These are phyloP conservation scores for Melocanna baccifera DNA, from an alignment of 176 grass and related monocot species.

Conservation along the genomic window DNA sequence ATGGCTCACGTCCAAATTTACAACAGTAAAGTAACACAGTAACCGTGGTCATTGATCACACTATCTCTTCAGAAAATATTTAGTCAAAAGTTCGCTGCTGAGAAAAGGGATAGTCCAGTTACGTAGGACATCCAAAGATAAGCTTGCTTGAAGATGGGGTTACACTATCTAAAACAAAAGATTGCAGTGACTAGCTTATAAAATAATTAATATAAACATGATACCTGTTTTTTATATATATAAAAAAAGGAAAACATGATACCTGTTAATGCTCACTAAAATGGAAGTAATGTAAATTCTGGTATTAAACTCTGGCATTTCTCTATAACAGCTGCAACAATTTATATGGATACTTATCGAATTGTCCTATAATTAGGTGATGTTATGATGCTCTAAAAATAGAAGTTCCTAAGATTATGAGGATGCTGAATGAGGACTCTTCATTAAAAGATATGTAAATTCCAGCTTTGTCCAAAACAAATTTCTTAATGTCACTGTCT, in stretches of 20 bases:
- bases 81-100: not conserved
- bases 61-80: slow-evolving; percentile 19
- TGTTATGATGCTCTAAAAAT: not conserved
- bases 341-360: not conserved
- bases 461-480: slow-evolving; percentile 1
- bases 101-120: not conserved
- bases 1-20: not conserved
- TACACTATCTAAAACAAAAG: not conserved
- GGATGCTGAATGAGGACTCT: slow-evolving; percentile 3
- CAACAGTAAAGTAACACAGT: not conserved
- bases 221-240: no score
- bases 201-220: slow-evolving; percentile 5
- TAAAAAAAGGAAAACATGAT: not conserved
- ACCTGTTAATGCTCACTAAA: not conserved
- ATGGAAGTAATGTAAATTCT: not conserved
- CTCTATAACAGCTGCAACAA: not conserved
- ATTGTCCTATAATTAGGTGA: not conserved
- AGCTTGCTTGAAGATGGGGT: not conserved
- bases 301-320: not conserved
- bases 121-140: not conserved
- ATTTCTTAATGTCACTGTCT: not conserved
- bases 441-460: slow-evolving; percentile 8
- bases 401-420: not conserved
- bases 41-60: slow-evolving; percentile 6
- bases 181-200: not conserved